A percentile compares a stretch with the other conserved stretches of the same genome.
Evolutionary conservation across 805 yeast species (phyloP).

Genomic region (Wickerhamomyces chaumierensis): DNA sequence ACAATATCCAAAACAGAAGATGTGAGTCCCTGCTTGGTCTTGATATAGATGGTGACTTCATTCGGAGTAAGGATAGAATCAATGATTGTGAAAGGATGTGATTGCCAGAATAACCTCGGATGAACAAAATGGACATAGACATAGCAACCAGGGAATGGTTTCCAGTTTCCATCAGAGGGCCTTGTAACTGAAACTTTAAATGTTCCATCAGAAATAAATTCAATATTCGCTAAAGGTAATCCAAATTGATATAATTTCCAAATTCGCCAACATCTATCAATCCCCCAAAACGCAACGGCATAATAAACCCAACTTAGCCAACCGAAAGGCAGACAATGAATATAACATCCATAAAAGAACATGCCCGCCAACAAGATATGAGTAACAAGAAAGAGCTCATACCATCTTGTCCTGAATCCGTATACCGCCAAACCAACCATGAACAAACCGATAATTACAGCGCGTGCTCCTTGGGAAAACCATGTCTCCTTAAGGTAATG

Average conservation of each 20-base stretch:
- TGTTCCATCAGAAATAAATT: conserved; percentile 28
- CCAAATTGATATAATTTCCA: conserved; percentile 19
- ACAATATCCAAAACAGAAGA: conserved; percentile 21
- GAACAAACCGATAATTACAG: conserved; percentile 2
- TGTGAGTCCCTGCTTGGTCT: conserved; percentile 47
- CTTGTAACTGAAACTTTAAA: conserved; percentile 27
- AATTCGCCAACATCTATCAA: conserved; percentile 37
- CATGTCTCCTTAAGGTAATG: conserved; percentile 2
- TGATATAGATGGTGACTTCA: conserved; percentile 31
- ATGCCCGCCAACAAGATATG: conserved; percentile 47
- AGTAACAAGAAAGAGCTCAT: conserved; percentile 47
- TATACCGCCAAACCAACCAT: conserved; percentile 19
- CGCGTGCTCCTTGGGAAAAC: conserved; percentile 12
- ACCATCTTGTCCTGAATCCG: conserved; percentile 37
- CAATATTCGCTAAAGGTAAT: conserved; percentile 10
- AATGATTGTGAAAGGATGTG: conserved; percentile 60
- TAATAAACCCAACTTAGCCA: conserved; percentile 25
- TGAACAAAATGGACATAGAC: conserved; percentile 47
- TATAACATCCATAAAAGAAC: conserved; percentile 45
- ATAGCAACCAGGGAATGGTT: conserved; percentile 40
- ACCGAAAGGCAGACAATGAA: conserved; percentile 42
- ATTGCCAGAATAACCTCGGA: conserved; percentile 47
- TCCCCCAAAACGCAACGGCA: conserved; percentile 28
- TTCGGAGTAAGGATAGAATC: conserved; percentile 27
- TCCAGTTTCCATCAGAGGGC: conserved; percentile 36